phyloP scores from a whole-genome alignment of 352 stramenopile species.

The Phytophthora pistaciae region DNA sequence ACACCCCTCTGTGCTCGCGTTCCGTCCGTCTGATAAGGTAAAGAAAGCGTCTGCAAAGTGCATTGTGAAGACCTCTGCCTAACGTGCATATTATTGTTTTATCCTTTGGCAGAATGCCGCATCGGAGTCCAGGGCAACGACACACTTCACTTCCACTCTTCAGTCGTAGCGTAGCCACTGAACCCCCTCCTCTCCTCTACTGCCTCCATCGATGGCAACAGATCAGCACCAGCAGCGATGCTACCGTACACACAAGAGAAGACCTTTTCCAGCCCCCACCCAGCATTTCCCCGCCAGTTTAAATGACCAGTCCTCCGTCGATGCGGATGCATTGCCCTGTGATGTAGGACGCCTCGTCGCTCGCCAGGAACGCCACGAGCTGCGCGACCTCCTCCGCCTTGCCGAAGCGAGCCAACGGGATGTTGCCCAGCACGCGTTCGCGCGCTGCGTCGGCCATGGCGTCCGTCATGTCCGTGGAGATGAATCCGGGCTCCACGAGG shows the following conservation, averaged over 20 bases:
- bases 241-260: constrained; percentile 1
- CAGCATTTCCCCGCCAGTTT: constrained; percentile 10
- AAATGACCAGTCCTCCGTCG: constrained; percentile 83
- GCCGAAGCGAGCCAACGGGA: constrained; percentile 73
- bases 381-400: constrained; percentile 77
- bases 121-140: constrained; percentile 23
- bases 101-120: constrained; percentile 18
- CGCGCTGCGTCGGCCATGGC: constrained; percentile 61
- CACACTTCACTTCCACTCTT: constrained; percentile 28
- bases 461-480: constrained; percentile 85
- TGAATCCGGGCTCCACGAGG: constrained; percentile 88
- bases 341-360: constrained; percentile 84
- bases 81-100: background rate
- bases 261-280: background rate
- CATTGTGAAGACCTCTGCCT: background rate
- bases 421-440: constrained; percentile 55
- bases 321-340: constrained; percentile 87
- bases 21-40: constrained; percentile 64
- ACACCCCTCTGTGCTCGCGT: constrained; percentile 79
- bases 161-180: constrained; percentile 32
- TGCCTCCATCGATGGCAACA: constrained; percentile 18
- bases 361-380: constrained; percentile 82
- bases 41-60: background rate
- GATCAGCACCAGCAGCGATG: constrained; percentile 18
- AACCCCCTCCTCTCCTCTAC: constrained; percentile 11